A percentile compares a stretch with the other conserved stretches of the same genome.
Evolutionary conservation across 2,329 filamentous ascomycete genomes (phyloP).

Genomic region (Aspergillus japonicus): DNA sequence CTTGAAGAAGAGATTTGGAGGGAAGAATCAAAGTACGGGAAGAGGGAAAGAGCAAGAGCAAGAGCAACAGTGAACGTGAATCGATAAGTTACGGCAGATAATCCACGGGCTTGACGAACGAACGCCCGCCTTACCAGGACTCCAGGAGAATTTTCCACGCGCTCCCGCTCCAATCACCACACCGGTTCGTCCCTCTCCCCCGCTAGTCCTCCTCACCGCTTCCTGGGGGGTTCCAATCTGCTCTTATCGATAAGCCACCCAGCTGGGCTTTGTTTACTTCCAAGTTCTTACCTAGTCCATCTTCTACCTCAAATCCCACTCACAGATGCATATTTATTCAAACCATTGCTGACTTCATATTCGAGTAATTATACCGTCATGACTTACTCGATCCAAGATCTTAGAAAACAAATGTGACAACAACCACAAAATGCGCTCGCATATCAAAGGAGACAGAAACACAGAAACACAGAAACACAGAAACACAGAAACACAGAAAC

Average conservation of each 20-base stretch:
- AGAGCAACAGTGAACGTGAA: slow-evolving; percentile 2
- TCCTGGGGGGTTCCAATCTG: background rate
- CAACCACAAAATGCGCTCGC: too few species aligned
- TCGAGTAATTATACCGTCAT: too few species aligned
- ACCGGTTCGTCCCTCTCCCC: slow-evolving; percentile 9
- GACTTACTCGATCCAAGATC: too few species aligned
- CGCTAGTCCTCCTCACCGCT: background rate
- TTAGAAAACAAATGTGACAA: too few species aligned
- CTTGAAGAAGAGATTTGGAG: background rate
- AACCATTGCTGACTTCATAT: too few species aligned
- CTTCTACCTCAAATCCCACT: too few species aligned
- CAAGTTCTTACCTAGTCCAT: too few species aligned
- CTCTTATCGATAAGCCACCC: slow-evolving; percentile 3
- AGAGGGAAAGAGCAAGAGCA: slow-evolving; percentile 8
- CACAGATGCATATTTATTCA: too few species aligned
- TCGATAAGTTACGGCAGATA: background rate
- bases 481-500: too few species aligned
- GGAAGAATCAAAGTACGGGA: background rate
- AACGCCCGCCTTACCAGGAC: background rate
- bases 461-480: too few species aligned
- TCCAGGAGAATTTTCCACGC: slow-evolving; percentile 25
- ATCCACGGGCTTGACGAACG: too few species aligned
- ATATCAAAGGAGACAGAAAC: too few species aligned
- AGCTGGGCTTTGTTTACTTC: background rate
- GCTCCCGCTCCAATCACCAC: slow-evolving; percentile 26